Base-by-base conservation (phyloP, 345 rosid species). In the Odontarrhena argentea region DNA sequence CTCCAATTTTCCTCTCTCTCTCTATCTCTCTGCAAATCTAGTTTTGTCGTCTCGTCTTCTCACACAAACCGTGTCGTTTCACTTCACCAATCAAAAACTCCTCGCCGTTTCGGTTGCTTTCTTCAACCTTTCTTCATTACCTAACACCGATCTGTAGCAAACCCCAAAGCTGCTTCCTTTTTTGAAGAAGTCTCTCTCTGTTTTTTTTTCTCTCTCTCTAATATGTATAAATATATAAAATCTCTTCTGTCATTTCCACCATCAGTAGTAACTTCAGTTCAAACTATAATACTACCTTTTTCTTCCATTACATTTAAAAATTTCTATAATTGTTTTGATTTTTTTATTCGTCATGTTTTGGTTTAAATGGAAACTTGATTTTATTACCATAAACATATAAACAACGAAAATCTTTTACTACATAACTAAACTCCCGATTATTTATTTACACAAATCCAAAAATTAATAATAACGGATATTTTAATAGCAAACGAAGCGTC, bases 81-180 rank as follows among this genome's bases (percentile, higher is more conserved):
- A 18, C 56, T 10, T 60, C 67, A 53, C 6, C 22, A 52, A 13
- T 53, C 63, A 67, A 45, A 65, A 73, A 73, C 76, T 73, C 43
- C 76, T 51, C 56, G 71, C 67, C 67, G 71, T 65, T 73, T 18
- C 22, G 22, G 22, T 18, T 18, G 22, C 22, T 56, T 35, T 44
- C 8, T 8, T 15, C 28, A 7, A 41, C 46, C 72, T 47, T 26
- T 45, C 69, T 43, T 38, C 35, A 4, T 18, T 24, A 60, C 71
- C 77, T 60, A 66, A 67, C 63, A 55, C 50, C 55, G 35, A 65
- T 65, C 67, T 58, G 57, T 50, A 45, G 50, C 63, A 64, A 64
- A 50, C 67, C 71, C 4, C 4, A 73, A 51, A 59, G 18, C 58
- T 63, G 66, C 71, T 73, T 73, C 67, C 68, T 59, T 44, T 73